Conservation (phyloP, 371 early-diverging fungal genomes). For the Parasitella parasitica region DNA sequence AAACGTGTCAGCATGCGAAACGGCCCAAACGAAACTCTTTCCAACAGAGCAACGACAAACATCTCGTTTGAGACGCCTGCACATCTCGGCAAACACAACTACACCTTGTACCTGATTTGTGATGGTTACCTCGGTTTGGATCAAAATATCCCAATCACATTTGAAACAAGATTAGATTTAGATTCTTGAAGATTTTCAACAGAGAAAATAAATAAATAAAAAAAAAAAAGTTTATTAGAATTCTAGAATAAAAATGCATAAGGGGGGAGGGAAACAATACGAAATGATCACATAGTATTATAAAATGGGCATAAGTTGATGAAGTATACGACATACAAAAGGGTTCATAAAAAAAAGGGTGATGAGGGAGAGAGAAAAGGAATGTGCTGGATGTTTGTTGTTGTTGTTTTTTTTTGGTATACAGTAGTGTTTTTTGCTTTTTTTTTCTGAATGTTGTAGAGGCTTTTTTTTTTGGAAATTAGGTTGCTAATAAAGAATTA, state of each 20-base stretch:
- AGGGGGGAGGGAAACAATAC: background rate
- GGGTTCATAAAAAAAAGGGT: conserved; percentile 4
- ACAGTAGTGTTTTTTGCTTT: conserved; percentile 9
- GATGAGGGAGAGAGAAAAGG: conserved; percentile 1
- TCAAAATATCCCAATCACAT: conserved; percentile 55
- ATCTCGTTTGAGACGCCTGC: conserved; percentile 68
- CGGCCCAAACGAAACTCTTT: conserved; percentile 48
- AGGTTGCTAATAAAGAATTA: background rate
- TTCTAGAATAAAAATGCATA: conserved; percentile 3
- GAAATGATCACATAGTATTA: background rate
- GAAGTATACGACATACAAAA: conserved; percentile 22
- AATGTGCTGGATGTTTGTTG: background rate
- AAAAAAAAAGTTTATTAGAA: background rate
- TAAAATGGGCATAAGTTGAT: conserved; percentile 3
- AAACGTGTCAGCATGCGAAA: conserved; percentile 75
- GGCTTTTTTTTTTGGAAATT: conserved; percentile 7
- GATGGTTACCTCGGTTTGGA: conserved; percentile 88
- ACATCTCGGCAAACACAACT: conserved; percentile 61
- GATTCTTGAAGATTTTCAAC: conserved; percentile 1
- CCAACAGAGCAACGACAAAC: conserved; percentile 40
- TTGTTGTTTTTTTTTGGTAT: conserved; percentile 14
- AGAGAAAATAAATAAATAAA: no score
- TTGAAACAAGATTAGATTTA: conserved; percentile 44
- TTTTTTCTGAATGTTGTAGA: conserved; percentile 7
- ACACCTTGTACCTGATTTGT: conserved; percentile 62